phyloP scores from a whole-genome alignment of 2,329 filamentous ascomycete genomes.

The Talaromyces verruculosus region DNA sequence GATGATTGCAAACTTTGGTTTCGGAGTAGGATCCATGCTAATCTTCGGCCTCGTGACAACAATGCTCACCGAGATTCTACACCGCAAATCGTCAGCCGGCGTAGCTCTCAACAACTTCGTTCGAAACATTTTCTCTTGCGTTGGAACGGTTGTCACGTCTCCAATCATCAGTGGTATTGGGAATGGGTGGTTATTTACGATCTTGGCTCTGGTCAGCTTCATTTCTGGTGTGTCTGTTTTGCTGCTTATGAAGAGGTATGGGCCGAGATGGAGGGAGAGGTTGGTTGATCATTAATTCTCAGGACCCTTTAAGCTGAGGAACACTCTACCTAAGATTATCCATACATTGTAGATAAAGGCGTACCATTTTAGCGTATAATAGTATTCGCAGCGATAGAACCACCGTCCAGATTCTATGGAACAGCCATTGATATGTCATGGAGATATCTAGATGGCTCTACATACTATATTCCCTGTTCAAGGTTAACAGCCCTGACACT shows the following conservation, averaged over 20 bases:
- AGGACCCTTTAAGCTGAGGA: neutral
- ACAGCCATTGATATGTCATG: neutral
- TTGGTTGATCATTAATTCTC: conserved; percentile 4
- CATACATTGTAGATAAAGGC: neutral
- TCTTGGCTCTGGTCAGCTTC: conserved; percentile 56
- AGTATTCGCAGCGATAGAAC: neutral
- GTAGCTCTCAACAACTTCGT: conserved; percentile 81
- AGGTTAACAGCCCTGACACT: neutral
- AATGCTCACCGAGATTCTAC: conserved; percentile 84
- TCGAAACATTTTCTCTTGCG: conserved; percentile 73
- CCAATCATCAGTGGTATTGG: conserved; percentile 71
- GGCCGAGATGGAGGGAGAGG: conserved; percentile 60
- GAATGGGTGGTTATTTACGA: conserved; percentile 74
- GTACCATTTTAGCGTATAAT: neutral
- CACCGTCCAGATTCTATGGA: neutral
- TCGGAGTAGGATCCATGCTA: conserved; percentile 76
- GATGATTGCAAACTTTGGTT: conserved; percentile 68
- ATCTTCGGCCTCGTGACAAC: conserved; percentile 73
- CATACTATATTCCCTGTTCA: neutral
- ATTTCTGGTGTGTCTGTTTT: conserved; percentile 61
- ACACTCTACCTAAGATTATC: neutral
- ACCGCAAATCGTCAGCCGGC: conserved; percentile 66
- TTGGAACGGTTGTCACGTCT: conserved; percentile 67
- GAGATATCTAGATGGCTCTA: neutral
- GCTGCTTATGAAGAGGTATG: conserved; percentile 58